These are phyloP conservation scores for Aspergillus pseudoviridinutans DNA, from an alignment of 2,329 filamentous ascomycete species.

Conservation along the genomic window DNA sequence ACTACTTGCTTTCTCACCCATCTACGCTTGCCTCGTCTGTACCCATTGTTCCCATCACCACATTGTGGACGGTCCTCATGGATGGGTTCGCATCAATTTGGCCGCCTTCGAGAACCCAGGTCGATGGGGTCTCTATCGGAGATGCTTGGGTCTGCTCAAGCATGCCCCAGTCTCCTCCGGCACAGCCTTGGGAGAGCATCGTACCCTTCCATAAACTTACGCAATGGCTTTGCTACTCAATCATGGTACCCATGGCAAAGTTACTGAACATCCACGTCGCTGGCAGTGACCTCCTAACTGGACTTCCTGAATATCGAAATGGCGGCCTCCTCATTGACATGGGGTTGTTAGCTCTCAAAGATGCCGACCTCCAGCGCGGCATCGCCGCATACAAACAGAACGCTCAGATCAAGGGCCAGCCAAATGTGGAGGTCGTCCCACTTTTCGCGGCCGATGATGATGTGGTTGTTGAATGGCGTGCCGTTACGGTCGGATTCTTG, in stretches of 20 bases:
- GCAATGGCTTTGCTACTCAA: slow-evolving; percentile 90
- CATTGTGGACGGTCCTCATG: slow-evolving; percentile 88
- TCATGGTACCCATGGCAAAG: slow-evolving; percentile 86
- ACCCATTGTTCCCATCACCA: slow-evolving; percentile 79
- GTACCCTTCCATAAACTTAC: slow-evolving; percentile 92
- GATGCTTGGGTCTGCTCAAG: slow-evolving; percentile 90
- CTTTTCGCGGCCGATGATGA: slow-evolving; percentile 71
- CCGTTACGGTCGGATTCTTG: slow-evolving; percentile 69
- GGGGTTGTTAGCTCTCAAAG: slow-evolving; percentile 73
- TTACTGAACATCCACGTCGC: slow-evolving; percentile 77
- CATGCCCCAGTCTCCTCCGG: slow-evolving; percentile 67
- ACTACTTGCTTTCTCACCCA: slow-evolving; percentile 89
- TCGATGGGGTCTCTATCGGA: slow-evolving; percentile 82
- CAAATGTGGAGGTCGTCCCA: slow-evolving; percentile 69
- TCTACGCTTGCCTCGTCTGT: slow-evolving; percentile 84
- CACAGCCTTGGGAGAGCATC: slow-evolving; percentile 72
- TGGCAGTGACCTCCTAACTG: slow-evolving; percentile 77
- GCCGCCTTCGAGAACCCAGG: slow-evolving; percentile 78
- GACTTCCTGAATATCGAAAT: slow-evolving; percentile 87
- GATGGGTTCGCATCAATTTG: slow-evolving; percentile 82
- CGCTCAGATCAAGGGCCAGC: slow-evolving; percentile 66
- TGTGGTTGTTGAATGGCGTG: slow-evolving; percentile 76
- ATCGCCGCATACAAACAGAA: slow-evolving; percentile 67
- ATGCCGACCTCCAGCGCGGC: slow-evolving; percentile 65
- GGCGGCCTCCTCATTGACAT: slow-evolving; percentile 84